A percentile compares a stretch with the other conserved stretches of the same genome.
Conservation (phyloP, 345 rosid genomes). For the Citrus sinensis region DVS_A1.0 CM039162.1:1365001-1365500, state of each 20-base stretch:
- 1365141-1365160: constrained; percentile 84
- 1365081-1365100: constrained; percentile 76
- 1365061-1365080: constrained; percentile 84
- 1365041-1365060: constrained; percentile 81
- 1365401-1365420: background rate
- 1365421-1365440: background rate
- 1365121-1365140: constrained; percentile 84
- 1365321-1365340: background rate
- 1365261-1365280: constrained; percentile 28
- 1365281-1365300: background rate
- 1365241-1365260: constrained; percentile 95
- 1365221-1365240: constrained; percentile 73
- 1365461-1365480: background rate
- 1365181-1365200: constrained; percentile 80
- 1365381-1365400: background rate
- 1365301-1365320: background rate
- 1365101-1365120: constrained; percentile 63
- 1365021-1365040: constrained; percentile 55
- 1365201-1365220: constrained; percentile 59
- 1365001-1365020: constrained; percentile 61
- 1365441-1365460: background rate
- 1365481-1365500: background rate
- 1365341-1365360: background rate
- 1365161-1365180: constrained; percentile 86
- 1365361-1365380: background rate